Conservation (phyloP, 2,329 filamentous ascomycete species). For the Erysiphe pulchra region DNA sequence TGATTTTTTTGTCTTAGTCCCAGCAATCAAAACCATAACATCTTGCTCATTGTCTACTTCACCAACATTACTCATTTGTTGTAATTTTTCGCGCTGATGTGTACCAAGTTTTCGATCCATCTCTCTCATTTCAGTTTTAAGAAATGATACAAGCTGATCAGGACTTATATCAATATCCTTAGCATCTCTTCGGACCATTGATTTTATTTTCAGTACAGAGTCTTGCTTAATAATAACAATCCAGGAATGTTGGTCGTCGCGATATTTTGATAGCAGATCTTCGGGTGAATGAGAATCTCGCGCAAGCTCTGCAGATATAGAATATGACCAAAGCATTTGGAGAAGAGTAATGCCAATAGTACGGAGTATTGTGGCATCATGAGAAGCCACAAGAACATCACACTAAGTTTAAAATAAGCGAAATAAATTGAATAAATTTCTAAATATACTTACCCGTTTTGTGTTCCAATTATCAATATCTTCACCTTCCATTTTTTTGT, state of each 20-base stretch:
- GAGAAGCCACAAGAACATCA: constrained; percentile 73
- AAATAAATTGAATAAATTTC: background rate
- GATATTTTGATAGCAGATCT: constrained; percentile 50
- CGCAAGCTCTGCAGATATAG: constrained; percentile 72
- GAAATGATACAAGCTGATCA: constrained; percentile 50
- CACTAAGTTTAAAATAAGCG: constrained; percentile 25
- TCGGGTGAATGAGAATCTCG: constrained; percentile 55
- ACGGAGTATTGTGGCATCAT: constrained; percentile 51
- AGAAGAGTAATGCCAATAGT: constrained; percentile 55
- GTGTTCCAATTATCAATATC: constrained; percentile 29
- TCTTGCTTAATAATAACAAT: constrained; percentile 68
- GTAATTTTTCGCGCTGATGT: constrained; percentile 17
- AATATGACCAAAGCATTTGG: constrained; percentile 53
- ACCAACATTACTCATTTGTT: constrained; percentile 8
- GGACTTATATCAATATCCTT: constrained; percentile 50
- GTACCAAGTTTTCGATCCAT: constrained; percentile 35
- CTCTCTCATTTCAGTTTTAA: constrained; percentile 61
- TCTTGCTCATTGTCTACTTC: constrained; percentile 31
- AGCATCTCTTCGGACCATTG: constrained; percentile 47
- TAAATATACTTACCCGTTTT: constrained; percentile 28
- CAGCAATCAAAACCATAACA: constrained; percentile 61
- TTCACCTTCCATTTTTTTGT: constrained; percentile 48
- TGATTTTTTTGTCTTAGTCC: constrained; percentile 72
- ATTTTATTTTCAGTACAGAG: constrained; percentile 54
- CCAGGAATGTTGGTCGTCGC: constrained; percentile 61